These are phyloP conservation scores for Nemophila menziesii DNA, from an alignment of 257 asterid species.

Conservation along the genomic window DNA sequence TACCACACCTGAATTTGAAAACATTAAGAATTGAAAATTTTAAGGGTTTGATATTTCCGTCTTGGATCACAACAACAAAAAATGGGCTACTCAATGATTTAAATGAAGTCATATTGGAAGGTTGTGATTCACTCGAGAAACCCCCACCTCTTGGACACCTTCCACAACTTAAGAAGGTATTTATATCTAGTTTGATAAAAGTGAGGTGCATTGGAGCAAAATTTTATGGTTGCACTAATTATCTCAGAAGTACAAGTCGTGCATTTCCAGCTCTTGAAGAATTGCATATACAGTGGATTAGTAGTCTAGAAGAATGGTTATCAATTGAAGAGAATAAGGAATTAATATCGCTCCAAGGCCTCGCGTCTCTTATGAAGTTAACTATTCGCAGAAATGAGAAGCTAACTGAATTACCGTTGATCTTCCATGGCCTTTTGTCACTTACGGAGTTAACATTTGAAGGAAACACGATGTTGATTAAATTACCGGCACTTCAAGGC, in stretches of 20 bases:
- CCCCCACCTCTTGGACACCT: conserved; percentile 18
- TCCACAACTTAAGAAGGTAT: conserved; percentile 4
- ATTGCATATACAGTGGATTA: not conserved
- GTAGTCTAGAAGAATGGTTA: conserved; percentile 8
- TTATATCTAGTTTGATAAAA: not conserved
- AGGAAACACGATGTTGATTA: not conserved
- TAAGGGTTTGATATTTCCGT: conserved; percentile 10
- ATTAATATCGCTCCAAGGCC: not conserved
- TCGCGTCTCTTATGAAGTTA: not conserved
- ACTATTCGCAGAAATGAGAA: not conserved
- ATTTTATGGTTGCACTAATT: conserved; percentile 5
- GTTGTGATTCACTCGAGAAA: conserved; percentile 4
- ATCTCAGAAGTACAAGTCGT: not conserved
- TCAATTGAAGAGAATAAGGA: not conserved
- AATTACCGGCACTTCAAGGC: not conserved
- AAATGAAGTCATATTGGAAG: conserved; percentile 2
- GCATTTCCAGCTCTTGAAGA: conserved; percentile 12
- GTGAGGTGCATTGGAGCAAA: conserved; percentile 10
- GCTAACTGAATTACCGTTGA: not conserved
- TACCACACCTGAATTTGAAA: conserved; percentile 13
- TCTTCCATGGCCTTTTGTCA: not conserved
- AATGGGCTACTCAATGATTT: conserved; percentile 2
- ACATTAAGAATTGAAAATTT: conserved; percentile 5
- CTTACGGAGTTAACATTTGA: not conserved
- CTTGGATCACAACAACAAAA: conserved; percentile 9